These are phyloP conservation scores for Scedosporium boydii DNA, from an alignment of 2,329 filamentous ascomycete species.

Conservation along the genomic window DNA sequence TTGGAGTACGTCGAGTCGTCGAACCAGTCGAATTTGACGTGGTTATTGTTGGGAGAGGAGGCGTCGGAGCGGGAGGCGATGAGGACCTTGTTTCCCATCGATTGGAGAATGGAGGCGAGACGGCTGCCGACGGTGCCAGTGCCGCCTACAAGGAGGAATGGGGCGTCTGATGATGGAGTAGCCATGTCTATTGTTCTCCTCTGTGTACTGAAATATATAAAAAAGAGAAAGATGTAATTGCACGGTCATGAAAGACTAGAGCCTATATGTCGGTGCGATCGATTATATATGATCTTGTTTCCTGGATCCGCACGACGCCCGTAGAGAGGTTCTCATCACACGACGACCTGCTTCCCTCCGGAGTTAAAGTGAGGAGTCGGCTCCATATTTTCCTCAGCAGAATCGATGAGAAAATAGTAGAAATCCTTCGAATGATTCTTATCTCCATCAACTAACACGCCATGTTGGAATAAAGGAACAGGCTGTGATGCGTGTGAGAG, in stretches of 20 bases:
- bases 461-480: too few species aligned
- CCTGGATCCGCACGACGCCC: too few species aligned
- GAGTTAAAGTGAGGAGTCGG: too few species aligned
- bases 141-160: slow-evolving; percentile 32
- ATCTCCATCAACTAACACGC: too few species aligned
- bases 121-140: slow-evolving; percentile 33
- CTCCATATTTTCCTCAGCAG: too few species aligned
- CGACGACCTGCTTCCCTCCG: too few species aligned
- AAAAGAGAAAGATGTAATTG: not conserved
- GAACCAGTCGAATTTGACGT: slow-evolving; percentile 34
- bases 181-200: not conserved
- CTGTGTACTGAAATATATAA: not conserved
- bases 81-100: slow-evolving; percentile 18
- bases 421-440: too few species aligned
- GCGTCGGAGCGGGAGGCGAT: slow-evolving; percentile 27
- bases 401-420: too few species aligned
- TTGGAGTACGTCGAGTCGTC: slow-evolving; percentile 28
- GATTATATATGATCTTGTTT: too few species aligned
- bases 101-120: slow-evolving; percentile 24
- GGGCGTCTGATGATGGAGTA: not conserved
- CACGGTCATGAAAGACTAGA: not conserved
- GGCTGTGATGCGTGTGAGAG: not conserved
- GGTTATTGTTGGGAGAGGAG: slow-evolving; percentile 9
- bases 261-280: too few species aligned
- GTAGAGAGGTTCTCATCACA: too few species aligned